Base-by-base conservation (phyloP, 2,329 filamentous ascomycete genomes). In the Sclerotinia sclerotiorum region DNA sequence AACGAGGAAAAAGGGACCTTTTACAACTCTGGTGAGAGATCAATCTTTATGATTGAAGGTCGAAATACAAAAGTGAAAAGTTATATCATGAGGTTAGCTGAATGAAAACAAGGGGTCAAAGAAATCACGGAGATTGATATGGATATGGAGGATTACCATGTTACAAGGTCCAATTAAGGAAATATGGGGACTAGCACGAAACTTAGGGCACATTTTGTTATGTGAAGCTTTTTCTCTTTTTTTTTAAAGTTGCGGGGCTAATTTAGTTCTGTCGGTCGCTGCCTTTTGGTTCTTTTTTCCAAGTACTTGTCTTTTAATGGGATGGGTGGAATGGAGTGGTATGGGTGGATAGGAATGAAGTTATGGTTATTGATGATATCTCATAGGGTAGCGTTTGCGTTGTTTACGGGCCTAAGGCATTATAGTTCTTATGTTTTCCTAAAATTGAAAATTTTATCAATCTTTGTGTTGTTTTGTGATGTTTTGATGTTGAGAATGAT, bases 151-250 rank as follows among this genome's bases (percentile, higher is more conserved):
- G 21, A 60, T 46, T 46, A 60, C 17, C 42, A 62, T 62, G 15
- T 39, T 62, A 51, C 15, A 15, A 51, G 46, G 48, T 62, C n/a
- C 21, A 46, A 35, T 49, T 21, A 51, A 62, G 58, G 58, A 62
- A 51, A 49, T 62, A 39, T 19, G 32, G 58, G 46, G 46, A 24
- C 46, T 51, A 39, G 58, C 58, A 39, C 27, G 46, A 15, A 61
- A 51, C 48, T 24, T 21, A 51, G 2, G 58, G 46, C 46, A 21
- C 51, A 24, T 7, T 51, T 24, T 15, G 29, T 51, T 62, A n/a
- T 51, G 21, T 61, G 58, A 62, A 62, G 58, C 58, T 62, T 39
- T 51, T 62, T 62, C 46, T 62, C 58, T 62, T 13, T 5, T 62
- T 39, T 42, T 42, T 42, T 51, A 13, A 39, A 39, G 24, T 57